A percentile compares a stretch with the other conserved stretches of the same genome.
Conservation (phyloP, 1,284 basidiomycete genomes). For the Sporisorium sorghi region DNA sequence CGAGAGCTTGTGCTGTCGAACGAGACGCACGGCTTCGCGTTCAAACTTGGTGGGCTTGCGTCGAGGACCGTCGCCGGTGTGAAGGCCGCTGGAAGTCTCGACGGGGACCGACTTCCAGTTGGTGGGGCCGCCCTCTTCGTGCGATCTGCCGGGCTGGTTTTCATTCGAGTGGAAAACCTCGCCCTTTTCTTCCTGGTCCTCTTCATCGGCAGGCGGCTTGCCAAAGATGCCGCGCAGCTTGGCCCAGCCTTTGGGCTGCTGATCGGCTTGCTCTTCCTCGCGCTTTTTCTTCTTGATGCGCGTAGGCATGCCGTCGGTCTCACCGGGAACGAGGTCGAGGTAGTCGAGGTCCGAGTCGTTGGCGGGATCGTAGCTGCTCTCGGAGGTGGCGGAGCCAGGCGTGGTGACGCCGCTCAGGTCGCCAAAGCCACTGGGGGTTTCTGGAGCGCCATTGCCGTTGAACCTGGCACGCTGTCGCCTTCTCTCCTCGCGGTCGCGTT, state of each 20-base stretch:
- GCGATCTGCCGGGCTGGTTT: conserved; percentile 15
- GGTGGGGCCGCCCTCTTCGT: conserved; percentile 61
- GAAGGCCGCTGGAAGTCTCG: conserved; percentile 63
- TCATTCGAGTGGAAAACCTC: conserved; percentile 20
- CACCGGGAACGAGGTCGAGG: conserved; percentile 65
- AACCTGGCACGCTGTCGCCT: conserved; percentile 18
- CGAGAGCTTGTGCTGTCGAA: conserved; percentile 59
- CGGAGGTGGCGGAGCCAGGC: conserved; percentile 51
- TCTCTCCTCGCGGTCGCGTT: conserved; percentile 33
- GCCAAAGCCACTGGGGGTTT: conserved; percentile 21
- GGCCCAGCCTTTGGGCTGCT: conserved; percentile 60
- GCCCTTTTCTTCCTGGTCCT: conserved; percentile 48
- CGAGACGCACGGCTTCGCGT: conserved; percentile 61
- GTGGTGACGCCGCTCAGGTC: conserved; percentile 53
- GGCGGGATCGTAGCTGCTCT: conserved; percentile 65
- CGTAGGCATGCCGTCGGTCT: conserved; percentile 66
- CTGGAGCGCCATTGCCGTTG: neutral
- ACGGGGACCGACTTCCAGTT: conserved; percentile 67
- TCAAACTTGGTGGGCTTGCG: conserved; percentile 61
- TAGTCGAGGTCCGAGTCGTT: conserved; percentile 65
- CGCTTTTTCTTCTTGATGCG: conserved; percentile 40
- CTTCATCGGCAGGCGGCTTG: conserved; percentile 35
- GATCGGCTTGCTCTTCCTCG: conserved; percentile 19
- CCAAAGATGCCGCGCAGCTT: conserved; percentile 60
- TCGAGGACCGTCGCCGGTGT: conserved; percentile 54